Base-by-base conservation (phyloP, 2,329 filamentous ascomycete species). In the Escovopsis sp. region DNA sequence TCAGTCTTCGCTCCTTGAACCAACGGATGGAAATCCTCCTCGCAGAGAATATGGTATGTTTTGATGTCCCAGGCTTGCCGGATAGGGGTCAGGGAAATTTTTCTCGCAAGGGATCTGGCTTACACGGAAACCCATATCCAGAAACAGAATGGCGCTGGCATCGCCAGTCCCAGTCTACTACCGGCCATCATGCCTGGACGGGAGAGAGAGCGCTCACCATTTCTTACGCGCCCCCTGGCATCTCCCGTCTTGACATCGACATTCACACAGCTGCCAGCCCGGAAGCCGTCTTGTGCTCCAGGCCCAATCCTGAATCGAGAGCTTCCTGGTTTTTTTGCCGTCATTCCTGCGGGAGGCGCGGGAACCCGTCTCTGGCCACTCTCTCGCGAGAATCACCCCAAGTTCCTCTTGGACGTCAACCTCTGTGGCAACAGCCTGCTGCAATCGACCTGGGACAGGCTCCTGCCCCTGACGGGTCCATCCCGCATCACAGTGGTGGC, bases 341-440 rank as follows among this genome's bases (percentile, higher is more conserved):
- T 54, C 19, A 54, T 54, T 33, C 52, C 52, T 10, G 52, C 52
- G n/a, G 52, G 52, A 38, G 52, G 52, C 44, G 52, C 52, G 36
- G 52, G 52, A 26, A 54, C 52, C 43, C 52, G 52, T 44, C 48
- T 54, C 12, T 54, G 52, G 52, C 52, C 52, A 12, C 47, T 54
- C 33, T 54, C 52, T 10, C 51, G 52, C 26, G 50, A 54, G 47
- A 52, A 54, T 36, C 52, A 54, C 41, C 52, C 52, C 51, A 54
- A 54, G 43, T 54, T 54, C 36, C 46, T 54, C 39, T 46, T 54
- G 32, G 52, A 54, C 33, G 51, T 54, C 40, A 49, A 51, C 37
- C 49, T 54, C 10, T 52, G 47, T 8, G 52, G 52, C 19, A 51
- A 47, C 46, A 53, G 51, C 39, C 41, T 54, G 49, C 48, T 54